Percentiles rank a stretch among this genome's conserved stretches.
Evolutionary conservation across 176 grass and related monocot species (phyloP).

Genomic region (Oryza nivara): DNA sequence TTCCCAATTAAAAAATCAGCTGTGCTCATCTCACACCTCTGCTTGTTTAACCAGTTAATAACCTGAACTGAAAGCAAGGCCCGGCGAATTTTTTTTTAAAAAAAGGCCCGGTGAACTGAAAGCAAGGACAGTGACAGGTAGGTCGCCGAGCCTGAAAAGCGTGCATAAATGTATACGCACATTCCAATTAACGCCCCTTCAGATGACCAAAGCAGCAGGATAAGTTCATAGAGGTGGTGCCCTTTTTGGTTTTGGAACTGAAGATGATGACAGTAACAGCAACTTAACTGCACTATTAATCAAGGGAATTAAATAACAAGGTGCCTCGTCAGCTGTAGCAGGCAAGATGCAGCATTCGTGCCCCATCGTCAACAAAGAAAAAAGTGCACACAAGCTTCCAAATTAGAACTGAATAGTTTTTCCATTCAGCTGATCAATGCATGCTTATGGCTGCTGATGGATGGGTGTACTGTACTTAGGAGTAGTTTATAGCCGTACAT

Average conservation of each 20-base stretch:
- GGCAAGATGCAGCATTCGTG: conserved; percentile 4
- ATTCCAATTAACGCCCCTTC: conserved; percentile 15
- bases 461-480: background rate
- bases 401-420: conserved; percentile 25
- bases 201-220: conserved; percentile 5
- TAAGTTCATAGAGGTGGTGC: background rate
- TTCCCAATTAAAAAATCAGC: background rate
- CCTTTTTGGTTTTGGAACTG: conserved; percentile 8
- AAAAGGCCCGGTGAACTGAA: background rate
- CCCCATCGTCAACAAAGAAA: conserved; percentile 12
- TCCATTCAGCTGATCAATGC: background rate
- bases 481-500: background rate
- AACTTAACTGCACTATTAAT: background rate
- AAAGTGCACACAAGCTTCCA: conserved; percentile 32
- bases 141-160: background rate
- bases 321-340: conserved; percentile 34
- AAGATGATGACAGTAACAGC: conserved; percentile 9
- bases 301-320: background rate
- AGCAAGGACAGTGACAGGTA: background rate
- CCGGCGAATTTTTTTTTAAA: no score
- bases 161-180: background rate
- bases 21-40: background rate
- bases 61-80: background rate
- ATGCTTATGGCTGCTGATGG: background rate
- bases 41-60: background rate